Base-by-base conservation (phyloP, 805 yeast genomes). In the Yarrowia hollandica region DNA sequence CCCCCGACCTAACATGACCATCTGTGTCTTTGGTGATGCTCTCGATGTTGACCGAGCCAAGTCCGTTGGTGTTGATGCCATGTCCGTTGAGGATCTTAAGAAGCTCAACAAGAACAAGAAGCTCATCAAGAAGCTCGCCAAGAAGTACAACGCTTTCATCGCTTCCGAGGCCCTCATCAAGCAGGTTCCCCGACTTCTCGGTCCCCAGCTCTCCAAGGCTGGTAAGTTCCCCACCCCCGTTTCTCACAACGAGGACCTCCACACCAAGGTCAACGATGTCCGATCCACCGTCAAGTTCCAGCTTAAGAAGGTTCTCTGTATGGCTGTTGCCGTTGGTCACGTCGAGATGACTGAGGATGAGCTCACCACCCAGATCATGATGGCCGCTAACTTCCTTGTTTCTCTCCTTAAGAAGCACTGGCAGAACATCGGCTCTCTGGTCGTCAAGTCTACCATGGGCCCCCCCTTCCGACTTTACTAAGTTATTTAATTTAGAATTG, bases 161-260 rank as follows among this genome's bases (percentile, higher is more conserved):
- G 98, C 99, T 79, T 94, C 99, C 69, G 99, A 94, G 80, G 96
- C 88, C 69, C 88, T 94, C 79, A 94, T 94, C 79, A 94, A 94
- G 86, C 99, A 94, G 84, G 96, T 94, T 77, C 99, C 99, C 82
- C 94, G 99, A 87, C 85, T 94, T 77, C 85, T 94, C 77, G 99
- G 99, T 83, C 99, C 99, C 79, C 97, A 92, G 80, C 90, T 94
- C 77, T 94, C 99, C 71, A 94, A 94, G 88, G 98, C 97, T 77
- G 99, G 99, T 88, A 94, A 94, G 92, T 94, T 94, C 97, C 99
- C 99, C 80, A 92, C 98, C 79, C 99, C 99, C 82, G 99, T 94
- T 73, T 94, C 99, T 68, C 99, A 94, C 88, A 84, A 88, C 79
- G 99, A 94, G 78, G 99, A 94, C 79, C 85, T 94, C 77, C 88